Evolutionary conservation across 371 early-diverging fungal genomes (phyloP).

Genomic region (Smittium mucronatum): DNA sequence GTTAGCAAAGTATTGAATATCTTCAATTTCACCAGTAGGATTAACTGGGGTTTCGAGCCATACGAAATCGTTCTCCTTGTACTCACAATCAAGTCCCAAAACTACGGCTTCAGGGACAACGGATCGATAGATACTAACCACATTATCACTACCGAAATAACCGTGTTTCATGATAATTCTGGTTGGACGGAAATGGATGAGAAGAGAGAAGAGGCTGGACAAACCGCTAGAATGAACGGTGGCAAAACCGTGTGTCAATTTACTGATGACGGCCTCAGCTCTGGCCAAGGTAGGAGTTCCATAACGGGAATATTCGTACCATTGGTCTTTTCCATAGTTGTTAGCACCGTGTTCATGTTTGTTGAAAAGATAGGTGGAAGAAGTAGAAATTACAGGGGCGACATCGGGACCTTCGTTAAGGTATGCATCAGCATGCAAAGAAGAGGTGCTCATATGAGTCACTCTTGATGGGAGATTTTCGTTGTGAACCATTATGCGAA

Average conservation of each 20-base stretch:
- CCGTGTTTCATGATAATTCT: constrained; percentile 80
- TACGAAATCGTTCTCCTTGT: constrained; percentile 59
- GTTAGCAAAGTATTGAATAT: constrained; percentile 70
- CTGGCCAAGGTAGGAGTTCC: constrained; percentile 73
- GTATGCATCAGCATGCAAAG: constrained; percentile 25
- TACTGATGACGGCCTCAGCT: constrained; percentile 79
- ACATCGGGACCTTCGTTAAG: constrained; percentile 63
- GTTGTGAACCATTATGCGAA: not conserved
- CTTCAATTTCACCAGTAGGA: constrained; percentile 83
- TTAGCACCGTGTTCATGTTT: constrained; percentile 51
- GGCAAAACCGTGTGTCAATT: constrained; percentile 70
- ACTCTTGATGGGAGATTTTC: not conserved
- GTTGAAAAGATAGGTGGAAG: constrained; percentile 82
- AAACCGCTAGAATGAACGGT: constrained; percentile 86
- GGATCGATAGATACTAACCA: constrained; percentile 68
- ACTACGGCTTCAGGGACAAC: constrained; percentile 49
- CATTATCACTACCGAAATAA: constrained; percentile 86
- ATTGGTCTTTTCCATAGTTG: constrained; percentile 32
- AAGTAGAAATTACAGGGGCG: constrained; percentile 75
- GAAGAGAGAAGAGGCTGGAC: constrained; percentile 73
- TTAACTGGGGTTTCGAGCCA: constrained; percentile 94
- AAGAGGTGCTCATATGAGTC: constrained; percentile 15
- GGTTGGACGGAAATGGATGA: constrained; percentile 51
- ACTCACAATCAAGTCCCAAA: constrained; percentile 63
- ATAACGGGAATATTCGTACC: constrained; percentile 61